Evolutionary conservation across 345 rosid genomes (phyloP).

Genomic region (Raphanus sativus): DNA sequence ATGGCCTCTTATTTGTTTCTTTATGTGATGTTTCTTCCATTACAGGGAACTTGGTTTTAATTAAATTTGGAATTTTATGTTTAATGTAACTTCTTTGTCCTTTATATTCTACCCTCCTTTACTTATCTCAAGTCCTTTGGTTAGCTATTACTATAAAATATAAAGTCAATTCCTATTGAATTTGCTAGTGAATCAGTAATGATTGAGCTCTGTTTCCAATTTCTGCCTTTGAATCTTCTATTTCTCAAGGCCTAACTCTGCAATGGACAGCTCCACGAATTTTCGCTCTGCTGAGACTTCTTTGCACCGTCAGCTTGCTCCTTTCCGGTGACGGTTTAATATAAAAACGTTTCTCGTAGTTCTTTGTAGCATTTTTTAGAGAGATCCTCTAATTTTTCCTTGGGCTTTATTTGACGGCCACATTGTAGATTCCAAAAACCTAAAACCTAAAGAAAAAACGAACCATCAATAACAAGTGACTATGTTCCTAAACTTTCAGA

Average conservation of each 20-base stretch:
- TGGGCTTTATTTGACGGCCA: neutral
- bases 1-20: conserved; percentile 10
- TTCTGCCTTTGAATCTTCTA: too few species aligned
- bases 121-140: conserved; percentile 1
- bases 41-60: conserved; percentile 24
- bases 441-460: neutral
- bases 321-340: conserved; percentile 35
- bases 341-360: too few species aligned
- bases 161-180: neutral
- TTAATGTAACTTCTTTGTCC: conserved; percentile 18
- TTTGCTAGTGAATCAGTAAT: neutral
- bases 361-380: too few species aligned
- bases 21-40: conserved; percentile 22
- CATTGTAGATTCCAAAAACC: neutral
- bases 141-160: neutral
- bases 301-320: conserved; percentile 48
- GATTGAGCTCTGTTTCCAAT: too few species aligned
- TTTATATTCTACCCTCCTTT: conserved; percentile 15
- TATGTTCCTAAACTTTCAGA: neutral
- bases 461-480: neutral
- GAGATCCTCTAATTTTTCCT: too few species aligned
- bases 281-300: conserved; percentile 18
- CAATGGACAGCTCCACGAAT: too few species aligned
- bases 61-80: conserved; percentile 16
- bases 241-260: too few species aligned